Evolutionary conservation across 305 asterid genomes (phyloP), one percentile per base, ranked within the genome.

Genomic region (Rubia peregrina): DNA sequence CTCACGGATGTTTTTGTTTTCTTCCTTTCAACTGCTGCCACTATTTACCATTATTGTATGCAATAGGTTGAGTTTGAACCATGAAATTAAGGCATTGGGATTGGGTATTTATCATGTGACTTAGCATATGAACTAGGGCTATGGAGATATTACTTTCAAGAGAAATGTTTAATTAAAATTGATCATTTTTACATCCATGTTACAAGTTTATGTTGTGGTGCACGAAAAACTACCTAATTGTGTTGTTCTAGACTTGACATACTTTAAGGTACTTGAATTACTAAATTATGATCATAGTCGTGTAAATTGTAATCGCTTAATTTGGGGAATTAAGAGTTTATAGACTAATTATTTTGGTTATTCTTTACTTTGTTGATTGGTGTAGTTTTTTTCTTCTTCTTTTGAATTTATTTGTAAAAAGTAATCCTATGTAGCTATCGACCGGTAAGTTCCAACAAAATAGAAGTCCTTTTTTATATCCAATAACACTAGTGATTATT

Each of bases 141-240:
- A n/a, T n/a, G n/a, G n/a, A n/a, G n/a, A n/a, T n/a, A n/a, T n/a
- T n/a, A n/a, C n/a, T n/a, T n/a, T 68, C 17, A 7, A 21, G 56
- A 60, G 42, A 22, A 60, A 43, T 41, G 62, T 2, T 21, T 9
- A n/a, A n/a, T n/a, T n/a, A n/a, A n/a, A 22, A 64, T 16, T 62
- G 63, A 62, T 33, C 55, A 24, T 53, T 33, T 5, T 43, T 62
- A 30, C 16, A 9, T 44, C 43, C 2, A 9, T 77, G 61, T 66
- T 77, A 81, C 87, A 90, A 96, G 97, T 82, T 61, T 90, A 90
- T 73, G 93, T 86, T 41, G 83, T 91, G 48, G 79, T 85, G 85
- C 93, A 82, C 73, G 96, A 91, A 78, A 89, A 82, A 81, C 83
- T 91, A 84, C 96, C 96, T 7, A 83, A 88, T 84, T 89, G 89